Conservation (phyloP, 768 basidiomycete genomes). For the Collybia nuda region DNA sequence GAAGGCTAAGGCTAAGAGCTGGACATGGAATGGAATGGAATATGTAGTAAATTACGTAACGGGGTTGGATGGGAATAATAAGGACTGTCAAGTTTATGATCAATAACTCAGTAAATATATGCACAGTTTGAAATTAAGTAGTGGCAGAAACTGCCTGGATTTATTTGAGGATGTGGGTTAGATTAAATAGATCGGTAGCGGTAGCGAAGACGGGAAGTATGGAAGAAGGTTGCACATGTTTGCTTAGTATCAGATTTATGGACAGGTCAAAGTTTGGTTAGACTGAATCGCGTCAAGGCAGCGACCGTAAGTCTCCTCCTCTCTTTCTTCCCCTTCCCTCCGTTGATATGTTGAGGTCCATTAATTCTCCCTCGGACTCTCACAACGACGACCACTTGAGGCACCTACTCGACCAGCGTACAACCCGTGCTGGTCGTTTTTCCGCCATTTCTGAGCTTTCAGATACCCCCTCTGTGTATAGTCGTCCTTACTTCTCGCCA, state of each 20-base stretch:
- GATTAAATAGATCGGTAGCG: not conserved
- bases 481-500: conserved; percentile 58
- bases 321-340: conserved; percentile 14
- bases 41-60: not conserved
- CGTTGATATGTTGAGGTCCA: conserved; percentile 39
- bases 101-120: too few relatives aligned
- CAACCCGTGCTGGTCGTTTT: conserved; percentile 49
- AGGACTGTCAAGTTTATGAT: too few relatives aligned
- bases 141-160: conserved; percentile 5
- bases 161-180: not conserved
- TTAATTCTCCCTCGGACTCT: conserved; percentile 30
- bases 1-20: not conserved
- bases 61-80: not conserved
- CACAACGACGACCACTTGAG: conserved; percentile 47
- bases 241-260: not conserved
- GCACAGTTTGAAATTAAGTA: too few relatives aligned
- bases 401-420: conserved; percentile 53
- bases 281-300: not conserved
- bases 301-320: conserved; percentile 7
- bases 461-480: conserved; percentile 73
- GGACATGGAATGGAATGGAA: not conserved
- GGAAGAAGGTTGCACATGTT: conserved; percentile 1
- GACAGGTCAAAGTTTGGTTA: too few relatives aligned
- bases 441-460: conserved; percentile 57
- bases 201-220: not conserved